These are phyloP conservation scores for Xylogone sp. DNA, from an alignment of 2,329 filamentous ascomycete species.

Conservation along the genomic window DNA sequence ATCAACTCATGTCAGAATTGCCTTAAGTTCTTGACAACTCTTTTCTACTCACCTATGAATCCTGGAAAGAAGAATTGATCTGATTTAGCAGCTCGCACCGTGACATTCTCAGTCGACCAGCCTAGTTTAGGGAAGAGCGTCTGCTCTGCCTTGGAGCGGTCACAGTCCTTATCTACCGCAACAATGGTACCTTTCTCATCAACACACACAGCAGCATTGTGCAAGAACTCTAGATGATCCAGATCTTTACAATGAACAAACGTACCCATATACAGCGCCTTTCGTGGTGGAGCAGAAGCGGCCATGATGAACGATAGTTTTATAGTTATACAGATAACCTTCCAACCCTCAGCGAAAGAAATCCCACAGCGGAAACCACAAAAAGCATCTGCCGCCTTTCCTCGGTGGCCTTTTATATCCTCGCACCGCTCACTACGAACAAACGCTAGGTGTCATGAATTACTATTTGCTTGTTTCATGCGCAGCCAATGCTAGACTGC, in stretches of 20 bases:
- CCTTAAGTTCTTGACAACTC: not conserved
- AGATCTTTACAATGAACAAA: conserved; percentile 55
- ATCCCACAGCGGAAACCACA: not conserved
- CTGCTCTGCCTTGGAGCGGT: conserved; percentile 29
- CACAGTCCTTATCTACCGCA: conserved; percentile 17
- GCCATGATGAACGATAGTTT: not conserved
- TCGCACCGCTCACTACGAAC: no score
- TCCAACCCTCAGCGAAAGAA: not conserved
- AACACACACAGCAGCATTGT: conserved; percentile 44
- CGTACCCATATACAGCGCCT: conserved; percentile 51
- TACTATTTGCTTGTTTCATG: not conserved
- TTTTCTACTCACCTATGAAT: conserved; percentile 58
- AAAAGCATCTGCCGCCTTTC: not conserved
- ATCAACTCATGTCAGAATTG: no score
- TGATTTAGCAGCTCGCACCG: conserved; percentile 24
- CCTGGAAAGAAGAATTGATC: conserved; percentile 80
- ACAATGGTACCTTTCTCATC: conserved; percentile 48
- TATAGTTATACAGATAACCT: no score
- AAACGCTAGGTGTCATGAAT: no score
- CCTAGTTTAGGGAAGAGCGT: conserved; percentile 25
- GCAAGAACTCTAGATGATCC: conserved; percentile 43
- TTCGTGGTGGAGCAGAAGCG: conserved; percentile 7
- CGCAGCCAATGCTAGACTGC: not conserved
- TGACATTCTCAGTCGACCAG: conserved; percentile 27
- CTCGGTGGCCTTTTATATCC: no score